These are phyloP conservation scores for Sporisorium iseilematis-ciliati DNA, from an alignment of 1,284 basidiomycete genomes.

Conservation along the genomic window DNA sequence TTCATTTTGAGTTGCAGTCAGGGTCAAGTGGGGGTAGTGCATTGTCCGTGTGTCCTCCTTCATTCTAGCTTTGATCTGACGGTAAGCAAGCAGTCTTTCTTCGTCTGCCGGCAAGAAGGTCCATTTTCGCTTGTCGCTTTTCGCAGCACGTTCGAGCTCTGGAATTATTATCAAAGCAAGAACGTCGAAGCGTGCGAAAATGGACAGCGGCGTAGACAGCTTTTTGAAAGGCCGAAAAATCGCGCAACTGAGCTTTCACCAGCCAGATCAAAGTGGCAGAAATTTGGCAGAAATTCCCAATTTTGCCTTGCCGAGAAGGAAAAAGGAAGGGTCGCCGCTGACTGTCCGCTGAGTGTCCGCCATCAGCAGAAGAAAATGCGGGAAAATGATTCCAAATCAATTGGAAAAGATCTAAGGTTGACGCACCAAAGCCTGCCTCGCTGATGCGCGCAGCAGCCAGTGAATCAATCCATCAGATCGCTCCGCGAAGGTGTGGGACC, in stretches of 20 bases:
- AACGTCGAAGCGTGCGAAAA: neutral
- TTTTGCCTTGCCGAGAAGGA: constrained; percentile 10
- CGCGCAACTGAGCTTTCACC: constrained; percentile 29
- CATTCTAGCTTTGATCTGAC: neutral
- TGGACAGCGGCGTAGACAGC: neutral
- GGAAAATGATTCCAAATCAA: neutral
- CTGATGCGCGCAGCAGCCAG: constrained; percentile 1
- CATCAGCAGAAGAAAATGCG: constrained; percentile 7
- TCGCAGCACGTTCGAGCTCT: neutral
- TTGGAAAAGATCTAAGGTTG: constrained; percentile 28
- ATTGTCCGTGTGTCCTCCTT: neutral
- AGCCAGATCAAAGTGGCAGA: neutral
- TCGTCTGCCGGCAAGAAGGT: too few species aligned
- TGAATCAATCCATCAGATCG: too few species aligned
- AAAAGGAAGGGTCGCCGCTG: constrained; percentile 9
- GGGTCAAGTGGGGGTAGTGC: constrained; percentile 19
- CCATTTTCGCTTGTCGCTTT: too few species aligned
- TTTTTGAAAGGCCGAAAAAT: constrained; percentile 20
- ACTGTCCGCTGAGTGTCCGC: constrained; percentile 6
- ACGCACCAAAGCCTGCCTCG: constrained; percentile 17
- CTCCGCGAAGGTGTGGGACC: neutral
- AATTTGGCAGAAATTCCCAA: neutral
- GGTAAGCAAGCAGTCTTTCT: constrained; percentile 7
- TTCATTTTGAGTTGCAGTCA: constrained; percentile 11
- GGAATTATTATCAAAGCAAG: constrained; percentile 35